A percentile compares a stretch with the other conserved stretches of the same genome.
Conservation (phyloP, 306 rosid species). For the Sicyos edulis region DNA sequence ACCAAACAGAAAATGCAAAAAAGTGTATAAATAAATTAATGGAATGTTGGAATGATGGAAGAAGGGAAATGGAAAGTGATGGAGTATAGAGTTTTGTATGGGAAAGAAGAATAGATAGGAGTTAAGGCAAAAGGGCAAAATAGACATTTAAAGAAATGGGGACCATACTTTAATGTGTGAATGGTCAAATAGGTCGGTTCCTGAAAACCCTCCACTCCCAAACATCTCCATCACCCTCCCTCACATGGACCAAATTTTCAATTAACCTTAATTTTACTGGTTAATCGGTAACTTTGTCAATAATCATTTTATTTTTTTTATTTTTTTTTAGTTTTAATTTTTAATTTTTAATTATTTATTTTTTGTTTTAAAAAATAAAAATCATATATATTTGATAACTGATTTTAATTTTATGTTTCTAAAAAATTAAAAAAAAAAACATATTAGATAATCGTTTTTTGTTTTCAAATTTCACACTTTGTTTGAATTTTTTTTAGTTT, state of each 20-base stretch:
- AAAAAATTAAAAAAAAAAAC: too few relatives aligned
- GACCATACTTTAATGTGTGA: not conserved
- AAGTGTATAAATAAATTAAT: too few relatives aligned
- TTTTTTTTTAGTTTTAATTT: too few relatives aligned
- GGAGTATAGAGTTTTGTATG: not conserved
- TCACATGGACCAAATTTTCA: not conserved
- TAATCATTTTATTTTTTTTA: too few relatives aligned
- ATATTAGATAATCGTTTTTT: too few relatives aligned
- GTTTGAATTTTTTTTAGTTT: too few relatives aligned
- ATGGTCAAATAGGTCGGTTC: constrained; percentile 21
- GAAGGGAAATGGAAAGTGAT: constrained; percentile 14
- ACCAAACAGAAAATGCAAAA: not conserved
- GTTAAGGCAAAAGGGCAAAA: not conserved
- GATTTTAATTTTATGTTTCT: too few relatives aligned
- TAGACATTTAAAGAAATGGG: constrained; percentile 6
- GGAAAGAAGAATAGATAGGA: not conserved
- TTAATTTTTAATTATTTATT: too few relatives aligned
- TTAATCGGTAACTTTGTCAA: too few relatives aligned
- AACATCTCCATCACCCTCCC: not conserved
- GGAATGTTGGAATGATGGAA: constrained; percentile 16
- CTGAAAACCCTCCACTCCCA: not conserved
- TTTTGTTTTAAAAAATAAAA: too few relatives aligned
- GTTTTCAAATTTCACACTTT: too few relatives aligned
- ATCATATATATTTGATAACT: too few relatives aligned
- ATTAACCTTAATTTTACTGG: not conserved